Percentiles rank a stretch among this genome's conserved stretches.
These are phyloP conservation scores for Eimeria necatrix DNA, from an alignment of 169 alveolate genomes.

Conservation along the genomic window DNA sequence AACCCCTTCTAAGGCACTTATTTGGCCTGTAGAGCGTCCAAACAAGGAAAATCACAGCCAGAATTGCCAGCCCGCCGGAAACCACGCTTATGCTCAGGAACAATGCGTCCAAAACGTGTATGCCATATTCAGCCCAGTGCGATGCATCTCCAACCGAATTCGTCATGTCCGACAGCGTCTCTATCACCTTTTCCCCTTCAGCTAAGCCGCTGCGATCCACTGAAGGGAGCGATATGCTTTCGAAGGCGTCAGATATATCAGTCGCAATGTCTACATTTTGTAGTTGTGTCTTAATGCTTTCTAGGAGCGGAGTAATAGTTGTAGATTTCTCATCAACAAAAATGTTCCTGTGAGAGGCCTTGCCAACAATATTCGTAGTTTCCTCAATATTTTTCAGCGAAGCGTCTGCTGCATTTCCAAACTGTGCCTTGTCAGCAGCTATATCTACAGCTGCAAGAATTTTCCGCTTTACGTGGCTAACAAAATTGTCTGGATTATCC, in stretches of 20 bases:
- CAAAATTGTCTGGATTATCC: background rate
- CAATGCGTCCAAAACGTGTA: background rate
- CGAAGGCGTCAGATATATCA: background rate
- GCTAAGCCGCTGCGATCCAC: constrained; percentile 1
- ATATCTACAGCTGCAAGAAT: background rate
- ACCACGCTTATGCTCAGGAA: background rate
- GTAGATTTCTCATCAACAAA: background rate
- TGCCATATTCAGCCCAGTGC: background rate
- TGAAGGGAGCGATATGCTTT: background rate
- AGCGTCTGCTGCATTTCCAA: background rate
- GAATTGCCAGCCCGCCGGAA: background rate
- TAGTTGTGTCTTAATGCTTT: background rate
- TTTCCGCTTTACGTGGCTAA: constrained; percentile 23
- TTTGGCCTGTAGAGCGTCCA: constrained; percentile 50
- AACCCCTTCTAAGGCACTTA: background rate
- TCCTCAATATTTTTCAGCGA: background rate
- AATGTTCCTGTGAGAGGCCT: constrained; percentile 3
- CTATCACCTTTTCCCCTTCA: background rate
- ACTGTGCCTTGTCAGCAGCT: background rate
- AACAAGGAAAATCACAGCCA: background rate
- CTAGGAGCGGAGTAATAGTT: background rate
- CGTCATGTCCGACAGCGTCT: background rate
- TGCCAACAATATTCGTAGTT: background rate
- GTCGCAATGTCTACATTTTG: background rate
- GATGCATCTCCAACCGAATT: constrained; percentile 11